Evolutionary conservation across 257 asterid species (phyloP).

Genomic region (Primulina eburnea): DNA sequence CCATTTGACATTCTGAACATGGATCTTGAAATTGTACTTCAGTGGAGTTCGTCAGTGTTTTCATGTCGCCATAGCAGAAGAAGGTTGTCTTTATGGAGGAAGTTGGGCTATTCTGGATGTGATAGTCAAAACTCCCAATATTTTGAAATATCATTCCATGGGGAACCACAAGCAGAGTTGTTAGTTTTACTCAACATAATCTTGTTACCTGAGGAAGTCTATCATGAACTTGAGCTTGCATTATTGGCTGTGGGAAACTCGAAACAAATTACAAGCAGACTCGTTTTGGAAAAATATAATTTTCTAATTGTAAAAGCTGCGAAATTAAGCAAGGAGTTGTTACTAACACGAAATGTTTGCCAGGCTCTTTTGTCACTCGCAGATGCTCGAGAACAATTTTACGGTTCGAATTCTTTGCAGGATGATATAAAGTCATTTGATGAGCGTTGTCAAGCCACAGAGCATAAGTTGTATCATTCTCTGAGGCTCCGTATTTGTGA

Average conservation of each 20-base stretch:
- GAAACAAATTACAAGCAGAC: slow-evolving; percentile 20
- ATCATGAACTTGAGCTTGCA: slow-evolving; percentile 43
- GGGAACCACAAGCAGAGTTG: slow-evolving; percentile 79
- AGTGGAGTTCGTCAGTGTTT: slow-evolving; percentile 71
- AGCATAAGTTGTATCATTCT: slow-evolving; percentile 56
- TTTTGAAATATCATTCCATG: slow-evolving; percentile 72
- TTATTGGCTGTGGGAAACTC: slow-evolving; percentile 28
- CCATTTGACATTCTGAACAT: slow-evolving; percentile 79
- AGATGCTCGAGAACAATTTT: slow-evolving; percentile 67
- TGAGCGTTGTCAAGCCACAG: slow-evolving; percentile 35
- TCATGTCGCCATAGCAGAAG: slow-evolving; percentile 63
- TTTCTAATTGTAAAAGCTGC: slow-evolving; percentile 29
- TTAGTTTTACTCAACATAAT: slow-evolving; percentile 65
- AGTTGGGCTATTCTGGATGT: slow-evolving; percentile 62
- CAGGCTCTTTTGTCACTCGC: slow-evolving; percentile 62
- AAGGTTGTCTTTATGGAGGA: slow-evolving; percentile 73
- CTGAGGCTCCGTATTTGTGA: slow-evolving; percentile 73
- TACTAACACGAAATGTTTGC: slow-evolving; percentile 52
- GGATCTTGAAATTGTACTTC: slow-evolving; percentile 67
- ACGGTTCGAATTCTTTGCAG: slow-evolving; percentile 52
- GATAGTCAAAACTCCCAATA: slow-evolving; percentile 63
- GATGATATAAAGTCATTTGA: slow-evolving; percentile 48
- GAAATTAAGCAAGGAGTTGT: slow-evolving; percentile 37
- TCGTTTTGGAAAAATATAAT: slow-evolving; percentile 26
- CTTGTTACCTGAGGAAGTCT: slow-evolving; percentile 56